phyloP scores from a whole-genome alignment of 1,139 yeast species.

The Nakaseomyces delphensis region DNA sequence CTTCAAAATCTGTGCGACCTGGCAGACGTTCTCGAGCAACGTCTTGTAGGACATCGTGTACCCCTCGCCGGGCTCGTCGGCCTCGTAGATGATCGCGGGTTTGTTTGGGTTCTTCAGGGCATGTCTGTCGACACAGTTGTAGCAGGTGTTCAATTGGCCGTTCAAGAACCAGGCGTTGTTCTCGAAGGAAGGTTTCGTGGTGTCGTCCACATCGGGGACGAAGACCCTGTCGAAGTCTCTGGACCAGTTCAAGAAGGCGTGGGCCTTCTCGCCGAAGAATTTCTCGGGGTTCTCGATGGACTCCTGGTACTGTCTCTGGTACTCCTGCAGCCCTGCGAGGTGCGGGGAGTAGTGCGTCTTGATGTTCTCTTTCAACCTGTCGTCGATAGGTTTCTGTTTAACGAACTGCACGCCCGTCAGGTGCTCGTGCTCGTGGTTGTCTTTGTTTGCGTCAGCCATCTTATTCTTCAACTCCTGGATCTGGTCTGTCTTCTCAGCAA shows the following conservation, averaged over 20 bases:
- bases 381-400: constrained; percentile 21
- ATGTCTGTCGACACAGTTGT: constrained; percentile 75
- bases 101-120: constrained; percentile 62
- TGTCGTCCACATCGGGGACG: constrained; percentile 39
- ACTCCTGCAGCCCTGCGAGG: constrained; percentile 39
- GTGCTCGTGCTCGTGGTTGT: constrained; percentile 17
- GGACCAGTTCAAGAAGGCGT: constrained; percentile 51
- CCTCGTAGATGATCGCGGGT: constrained; percentile 72
- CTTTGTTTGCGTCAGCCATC: constrained; percentile 10
- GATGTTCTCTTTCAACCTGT: constrained; percentile 29
- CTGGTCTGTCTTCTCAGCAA: constrained; percentile 8
- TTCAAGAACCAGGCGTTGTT: constrained; percentile 71
- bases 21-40: constrained; percentile 58
- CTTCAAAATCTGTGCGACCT: constrained; percentile 59
- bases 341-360: constrained; percentile 30
- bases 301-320: constrained; percentile 51
- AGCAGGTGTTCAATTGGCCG: constrained; percentile 69
- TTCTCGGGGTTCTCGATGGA: constrained; percentile 57
- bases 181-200: constrained; percentile 42
- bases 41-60: constrained; percentile 60
- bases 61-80: constrained; percentile 65
- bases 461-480: constrained; percentile 12
- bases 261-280: constrained; percentile 60
- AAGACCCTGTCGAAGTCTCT: constrained; percentile 53
- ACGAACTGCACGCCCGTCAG: constrained; percentile 23